Conservation (phyloP, 495 filamentous ascomycete species). For the Pyronema omphalodes region DNA sequence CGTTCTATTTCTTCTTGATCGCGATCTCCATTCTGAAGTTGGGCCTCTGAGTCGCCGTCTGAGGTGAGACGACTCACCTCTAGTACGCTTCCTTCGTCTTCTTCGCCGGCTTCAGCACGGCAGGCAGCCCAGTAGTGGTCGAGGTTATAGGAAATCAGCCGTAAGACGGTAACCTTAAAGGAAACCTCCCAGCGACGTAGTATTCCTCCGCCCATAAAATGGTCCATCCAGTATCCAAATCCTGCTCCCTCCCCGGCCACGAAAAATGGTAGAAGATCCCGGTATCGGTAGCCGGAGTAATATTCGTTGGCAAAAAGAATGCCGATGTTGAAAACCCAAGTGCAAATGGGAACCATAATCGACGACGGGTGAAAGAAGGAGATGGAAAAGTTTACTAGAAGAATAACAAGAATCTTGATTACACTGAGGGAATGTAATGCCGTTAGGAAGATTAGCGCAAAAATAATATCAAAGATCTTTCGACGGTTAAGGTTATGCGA, state of each 20-base stretch:
- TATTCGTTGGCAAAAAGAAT: conserved; percentile 84
- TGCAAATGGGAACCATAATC: conserved; percentile 28
- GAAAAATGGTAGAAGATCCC: conserved; percentile 38
- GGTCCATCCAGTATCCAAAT: conserved; percentile 24
- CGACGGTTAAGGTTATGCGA: conserved; percentile 40
- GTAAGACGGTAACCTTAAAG: conserved; percentile 90
- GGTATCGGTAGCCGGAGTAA: conserved; percentile 54
- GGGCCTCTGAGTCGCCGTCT: background rate
- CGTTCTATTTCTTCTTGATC: conserved; percentile 6
- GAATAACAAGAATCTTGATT: conserved; percentile 60
- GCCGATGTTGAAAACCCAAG: conserved; percentile 84
- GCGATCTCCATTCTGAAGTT: background rate
- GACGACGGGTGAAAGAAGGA: conserved; percentile 22
- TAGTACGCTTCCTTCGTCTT: conserved; percentile 39
- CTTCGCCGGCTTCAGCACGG: conserved; percentile 27
- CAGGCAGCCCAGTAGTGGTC: conserved; percentile 89
- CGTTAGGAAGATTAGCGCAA: conserved; percentile 58
- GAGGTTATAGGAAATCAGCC: conserved; percentile 89
- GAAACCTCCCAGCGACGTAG: conserved; percentile 81
- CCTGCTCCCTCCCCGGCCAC: conserved; percentile 22
- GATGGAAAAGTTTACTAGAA: conserved; percentile 66
- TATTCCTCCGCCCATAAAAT: conserved; percentile 47
- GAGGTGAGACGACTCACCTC: conserved; percentile 46
- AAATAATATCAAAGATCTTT: conserved; percentile 66
- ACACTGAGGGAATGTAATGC: conserved; percentile 73